These are phyloP conservation scores for Calvatia gigantea DNA, from an alignment of 768 basidiomycete species.

Conservation along the genomic window DNA sequence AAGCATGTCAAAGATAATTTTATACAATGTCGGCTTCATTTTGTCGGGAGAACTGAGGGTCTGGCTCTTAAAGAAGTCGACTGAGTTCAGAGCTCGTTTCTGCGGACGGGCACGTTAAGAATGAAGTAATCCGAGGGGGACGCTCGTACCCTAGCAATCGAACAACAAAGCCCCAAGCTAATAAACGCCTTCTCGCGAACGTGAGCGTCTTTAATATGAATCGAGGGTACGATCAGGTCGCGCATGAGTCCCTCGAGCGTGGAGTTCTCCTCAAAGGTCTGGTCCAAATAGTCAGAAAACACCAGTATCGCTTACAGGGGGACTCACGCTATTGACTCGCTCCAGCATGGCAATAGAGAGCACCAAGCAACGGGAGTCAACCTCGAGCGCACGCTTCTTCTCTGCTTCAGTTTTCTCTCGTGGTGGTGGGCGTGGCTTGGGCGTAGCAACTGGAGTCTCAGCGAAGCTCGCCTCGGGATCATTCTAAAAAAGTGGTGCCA, in stretches of 20 bases:
- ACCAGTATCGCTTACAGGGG: too few relatives aligned
- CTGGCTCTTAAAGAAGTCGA: conserved; percentile 85
- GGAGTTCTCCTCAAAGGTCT: conserved; percentile 76
- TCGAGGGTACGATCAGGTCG: conserved; percentile 88
- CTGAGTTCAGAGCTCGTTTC: conserved; percentile 62
- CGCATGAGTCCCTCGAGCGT: conserved; percentile 77
- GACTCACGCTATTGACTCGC: conserved; percentile 80
- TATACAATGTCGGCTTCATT: conserved; percentile 74
- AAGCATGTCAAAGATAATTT: conserved; percentile 82
- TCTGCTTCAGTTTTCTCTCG: conserved; percentile 57
- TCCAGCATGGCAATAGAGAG: conserved; percentile 90
- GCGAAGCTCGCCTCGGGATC: conserved; percentile 25
- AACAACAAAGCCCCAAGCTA: conserved; percentile 78
- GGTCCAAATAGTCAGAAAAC: conserved; percentile 22
- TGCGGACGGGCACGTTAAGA: conserved; percentile 16
- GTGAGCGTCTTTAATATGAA: conserved; percentile 81
- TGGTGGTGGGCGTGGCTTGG: conserved; percentile 18
- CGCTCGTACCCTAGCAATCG: conserved; percentile 66
- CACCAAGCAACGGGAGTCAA: conserved; percentile 75
- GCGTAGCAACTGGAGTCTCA: conserved; percentile 23
- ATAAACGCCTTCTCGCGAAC: conserved; percentile 80
- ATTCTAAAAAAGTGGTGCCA: background rate
- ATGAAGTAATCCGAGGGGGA: background rate
- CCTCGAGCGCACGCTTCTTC: conserved; percentile 21
- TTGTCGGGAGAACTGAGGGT: conserved; percentile 73